Evolutionary conservation across 179 eudicot species (phyloP), one percentile per base, ranked within the genome.

Genomic region (Spergularia azorica): DNA sequence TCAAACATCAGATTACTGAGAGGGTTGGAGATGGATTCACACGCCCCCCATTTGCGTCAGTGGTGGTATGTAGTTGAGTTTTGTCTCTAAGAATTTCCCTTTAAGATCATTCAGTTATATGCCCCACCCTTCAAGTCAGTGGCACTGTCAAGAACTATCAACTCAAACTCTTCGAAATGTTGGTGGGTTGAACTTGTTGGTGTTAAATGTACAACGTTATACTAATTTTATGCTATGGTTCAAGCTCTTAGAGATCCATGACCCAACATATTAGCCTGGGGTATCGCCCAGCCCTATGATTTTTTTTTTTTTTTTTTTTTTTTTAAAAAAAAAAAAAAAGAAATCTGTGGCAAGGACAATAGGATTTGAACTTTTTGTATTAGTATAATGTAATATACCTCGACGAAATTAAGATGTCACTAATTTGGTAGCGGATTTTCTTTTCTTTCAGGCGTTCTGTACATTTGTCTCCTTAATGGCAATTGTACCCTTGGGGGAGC

Each of bases 11-110:
- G 78, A 92, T 94, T 48, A 86, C 80, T 38, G 87, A 83, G 43
- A 85, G 93, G 86, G 96, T 94, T 73, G 98, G 98, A 78, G 91
- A 87, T 80, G 96, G 92, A 76, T 90, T 94, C 77, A 89, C 96
- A 62, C 91, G 90, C 63, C 90, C 98, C 43, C 94, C 96, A 41
- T 92, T 89, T 79, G 97, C 97, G 17, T 79, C 90, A 50, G 88
- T 94, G 48, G 98, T 90, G 98, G 98, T 94, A 89, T 71, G 70
- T 66, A n/a, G 48, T 74, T 26, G 32, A 26, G 32, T 56, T 60
- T 70, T 54, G 61, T 75, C 17, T 26, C 39, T 57, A 67, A 41
- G 63, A 64, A 38, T 2, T 70, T 71, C 69, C 65, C 32, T 26
- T 26, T 26, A 26, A 26, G 32, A 26, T 26, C 32, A 26, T 26